Evolutionary conservation across 2,329 filamentous ascomycete genomes (phyloP).

Genomic region (Beauveria bassiana): DNA sequence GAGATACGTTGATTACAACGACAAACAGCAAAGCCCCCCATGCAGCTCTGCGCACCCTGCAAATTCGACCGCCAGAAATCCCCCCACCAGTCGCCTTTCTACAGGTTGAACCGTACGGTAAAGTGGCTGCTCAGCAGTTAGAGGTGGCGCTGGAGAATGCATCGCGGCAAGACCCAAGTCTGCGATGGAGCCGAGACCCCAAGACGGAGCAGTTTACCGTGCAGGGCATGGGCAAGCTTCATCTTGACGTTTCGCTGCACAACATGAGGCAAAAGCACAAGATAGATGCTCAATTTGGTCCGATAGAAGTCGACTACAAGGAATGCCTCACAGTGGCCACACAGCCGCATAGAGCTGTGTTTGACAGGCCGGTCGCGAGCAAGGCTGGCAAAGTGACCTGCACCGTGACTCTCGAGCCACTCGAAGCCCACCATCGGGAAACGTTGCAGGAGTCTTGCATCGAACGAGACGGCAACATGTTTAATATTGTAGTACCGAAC

Average conservation of each 20-base stretch:
- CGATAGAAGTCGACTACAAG: constrained; percentile 91
- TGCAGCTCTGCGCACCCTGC: constrained; percentile 62
- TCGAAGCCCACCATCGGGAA: constrained; percentile 35
- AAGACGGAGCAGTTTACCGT: constrained; percentile 91
- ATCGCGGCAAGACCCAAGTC: constrained; percentile 84
- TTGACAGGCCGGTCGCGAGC: constrained; percentile 74
- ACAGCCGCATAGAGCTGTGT: constrained; percentile 50
- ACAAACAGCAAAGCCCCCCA: constrained; percentile 54
- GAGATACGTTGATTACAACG: constrained; percentile 81
- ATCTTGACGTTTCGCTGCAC: constrained; percentile 87
- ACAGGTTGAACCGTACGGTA: constrained; percentile 75
- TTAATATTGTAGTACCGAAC: constrained; percentile 44
- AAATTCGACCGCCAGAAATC: constrained; percentile 80
- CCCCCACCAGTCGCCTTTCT: constrained; percentile 95
- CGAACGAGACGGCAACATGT: constrained; percentile 64
- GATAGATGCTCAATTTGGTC: constrained; percentile 76
- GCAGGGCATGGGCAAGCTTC: constrained; percentile 92
- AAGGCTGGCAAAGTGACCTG: constrained; percentile 73
- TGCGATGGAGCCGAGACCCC: constrained; percentile 76
- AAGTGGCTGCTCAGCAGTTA: constrained; percentile 72
- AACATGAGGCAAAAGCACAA: constrained; percentile 84
- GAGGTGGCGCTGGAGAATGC: constrained; percentile 69
- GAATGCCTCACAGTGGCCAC: constrained; percentile 63
- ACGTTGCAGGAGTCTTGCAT: constrained; percentile 33
- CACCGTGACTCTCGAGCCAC: constrained; percentile 57